These are phyloP conservation scores for Pleurozium schreberi DNA, from an alignment of 225 moss, liverwort and hornwort species.

Conservation along the genomic window DNA sequence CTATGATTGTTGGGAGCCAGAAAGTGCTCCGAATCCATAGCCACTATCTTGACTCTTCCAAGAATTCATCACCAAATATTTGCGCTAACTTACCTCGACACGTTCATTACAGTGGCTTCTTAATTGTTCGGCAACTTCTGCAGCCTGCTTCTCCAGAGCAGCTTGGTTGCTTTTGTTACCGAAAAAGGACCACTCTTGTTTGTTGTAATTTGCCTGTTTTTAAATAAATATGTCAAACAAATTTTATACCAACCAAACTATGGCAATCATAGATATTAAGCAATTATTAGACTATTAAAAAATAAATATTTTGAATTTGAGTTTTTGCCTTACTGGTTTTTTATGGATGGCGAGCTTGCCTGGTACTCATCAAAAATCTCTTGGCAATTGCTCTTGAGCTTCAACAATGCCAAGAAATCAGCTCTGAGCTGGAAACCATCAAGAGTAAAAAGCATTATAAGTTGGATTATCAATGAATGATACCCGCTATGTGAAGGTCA, in stretches of 20 bases:
- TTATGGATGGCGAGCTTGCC: constrained; percentile 1
- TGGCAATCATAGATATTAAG: neutral
- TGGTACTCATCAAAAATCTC: constrained; percentile 63
- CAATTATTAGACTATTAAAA: neutral
- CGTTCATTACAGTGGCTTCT: constrained; percentile 38
- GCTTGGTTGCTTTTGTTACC: constrained; percentile 38
- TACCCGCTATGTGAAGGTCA: no score
- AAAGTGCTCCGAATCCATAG: no score
- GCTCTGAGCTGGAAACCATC: constrained; percentile 17
- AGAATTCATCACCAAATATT: no score
- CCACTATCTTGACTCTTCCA: no score
- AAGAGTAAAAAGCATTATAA: neutral
- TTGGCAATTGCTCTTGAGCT: constrained; percentile 47
- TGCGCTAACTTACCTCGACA: constrained; percentile 20
- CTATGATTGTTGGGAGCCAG: no score
- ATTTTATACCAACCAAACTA: no score
- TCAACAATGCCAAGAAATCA: constrained; percentile 32
- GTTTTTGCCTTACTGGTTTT: neutral
- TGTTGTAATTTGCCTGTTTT: constrained; percentile 57
- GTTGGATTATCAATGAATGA: neutral
- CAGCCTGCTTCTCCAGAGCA: constrained; percentile 27
- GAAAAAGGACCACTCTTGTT: constrained; percentile 41
- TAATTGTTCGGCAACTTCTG: constrained; percentile 17
- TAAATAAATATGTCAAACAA: neutral
- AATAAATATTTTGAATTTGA: neutral